Evolutionary conservation across 805 yeast species (phyloP).

Genomic region (Dipodascopsis uninucleata): DNA sequence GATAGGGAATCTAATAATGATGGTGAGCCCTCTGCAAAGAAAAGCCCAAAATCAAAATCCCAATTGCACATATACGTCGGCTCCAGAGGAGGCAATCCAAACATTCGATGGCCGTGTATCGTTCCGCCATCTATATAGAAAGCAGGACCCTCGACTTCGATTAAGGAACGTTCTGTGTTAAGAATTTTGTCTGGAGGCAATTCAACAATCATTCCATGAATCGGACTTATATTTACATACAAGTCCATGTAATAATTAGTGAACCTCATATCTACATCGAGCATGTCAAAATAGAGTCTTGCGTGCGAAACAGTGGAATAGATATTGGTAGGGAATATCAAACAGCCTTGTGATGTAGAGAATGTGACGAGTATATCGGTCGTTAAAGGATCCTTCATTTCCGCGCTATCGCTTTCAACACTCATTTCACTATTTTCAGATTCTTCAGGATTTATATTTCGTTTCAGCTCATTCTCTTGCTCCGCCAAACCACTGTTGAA

Average conservation of each 20-base stretch:
- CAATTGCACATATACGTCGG: constrained; percentile 88
- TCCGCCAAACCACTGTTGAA: constrained; percentile 43
- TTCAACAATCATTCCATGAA: constrained; percentile 33
- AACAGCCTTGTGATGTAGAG: constrained; percentile 63
- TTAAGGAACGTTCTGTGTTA: constrained; percentile 27
- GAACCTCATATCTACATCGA: constrained; percentile 79
- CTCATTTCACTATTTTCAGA: neutral
- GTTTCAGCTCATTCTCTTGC: constrained; percentile 1
- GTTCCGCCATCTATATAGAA: constrained; percentile 52
- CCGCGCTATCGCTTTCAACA: neutral
- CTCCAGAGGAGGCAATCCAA: constrained; percentile 85
- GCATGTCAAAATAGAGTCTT: constrained; percentile 56
- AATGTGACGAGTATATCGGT: constrained; percentile 69
- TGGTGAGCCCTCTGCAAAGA: constrained; percentile 51
- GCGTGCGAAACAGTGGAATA: constrained; percentile 62
- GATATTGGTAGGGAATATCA: constrained; percentile 68
- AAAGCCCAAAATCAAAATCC: constrained; percentile 69
- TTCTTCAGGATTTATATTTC: neutral
- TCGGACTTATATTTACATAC: constrained; percentile 52
- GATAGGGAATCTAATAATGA: constrained; percentile 44
- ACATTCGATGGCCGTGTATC: constrained; percentile 85
- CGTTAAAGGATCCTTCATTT: neutral
- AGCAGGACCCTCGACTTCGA: constrained; percentile 37
- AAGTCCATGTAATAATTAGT: constrained; percentile 84
- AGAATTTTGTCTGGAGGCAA: constrained; percentile 35